Base-by-base conservation (phyloP, 2,329 filamentous ascomycete species). In the Botrytis porri region DNA sequence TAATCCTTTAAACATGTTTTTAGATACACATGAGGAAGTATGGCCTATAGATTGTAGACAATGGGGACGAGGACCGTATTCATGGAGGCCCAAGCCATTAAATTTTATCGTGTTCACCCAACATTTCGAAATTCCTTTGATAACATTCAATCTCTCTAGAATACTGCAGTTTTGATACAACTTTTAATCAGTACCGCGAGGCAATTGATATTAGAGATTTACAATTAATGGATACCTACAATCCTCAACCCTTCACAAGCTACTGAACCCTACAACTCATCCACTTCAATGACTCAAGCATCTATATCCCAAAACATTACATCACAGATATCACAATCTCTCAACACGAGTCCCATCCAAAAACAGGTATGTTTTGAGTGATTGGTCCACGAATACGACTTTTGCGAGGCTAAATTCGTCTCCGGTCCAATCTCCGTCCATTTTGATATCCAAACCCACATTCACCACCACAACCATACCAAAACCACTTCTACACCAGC, bases 231-330 rank as follows among this genome's bases (percentile, higher is more conserved):
- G n/a, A 32, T 16, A 5, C 6, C 51, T 1, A 57, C n/a, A 16
- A 14, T 4, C 51, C 1, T n/a, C 3, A 2, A 16, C 51, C n/a
- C 3, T 6, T 32, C 9, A 29, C n/a, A 16, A 29, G 0, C 14
- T 57, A 1, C n/a, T 29, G 3, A n/a, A 9, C 9, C 3, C n/a
- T 9, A 18, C n/a, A 57, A n/a, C 51, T 57, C 14, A 57, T 29
- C 3, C 6, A 7, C 14, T 29, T 57, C 3, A 18, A 18, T 1
- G 51, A 57, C 18, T 4, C 7, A 3, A 57, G n/a, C 8, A 8
- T 29, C 2, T 29, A n/a, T 12, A 29, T 57, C n/a, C n/a, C 14
- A 57, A 57, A 54, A 54, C 12, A 1, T 54, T 9, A 29, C 18
- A 29, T 18, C 14, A 57, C n/a, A 29, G 3, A 32, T 7, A 18